Evolutionary conservation across 2,329 filamentous ascomycete genomes (phyloP).

Genomic region (Colletotrichum camelliae): DNA sequence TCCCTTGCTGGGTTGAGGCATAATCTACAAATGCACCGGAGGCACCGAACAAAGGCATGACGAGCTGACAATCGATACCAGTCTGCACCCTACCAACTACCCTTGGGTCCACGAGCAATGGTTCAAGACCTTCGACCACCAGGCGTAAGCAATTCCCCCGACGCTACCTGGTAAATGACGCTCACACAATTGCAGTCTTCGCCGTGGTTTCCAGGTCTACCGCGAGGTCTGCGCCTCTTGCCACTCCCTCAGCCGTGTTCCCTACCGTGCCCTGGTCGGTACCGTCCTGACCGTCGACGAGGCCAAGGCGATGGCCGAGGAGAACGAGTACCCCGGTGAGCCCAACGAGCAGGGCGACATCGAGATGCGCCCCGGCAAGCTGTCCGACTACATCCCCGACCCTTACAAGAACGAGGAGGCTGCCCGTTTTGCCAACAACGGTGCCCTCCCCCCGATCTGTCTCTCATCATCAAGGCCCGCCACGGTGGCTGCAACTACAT

Average conservation of each 20-base stretch:
- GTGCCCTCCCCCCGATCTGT: slow-evolving; percentile 98
- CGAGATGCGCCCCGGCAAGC: slow-evolving; percentile 97
- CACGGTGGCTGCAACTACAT: slow-evolving; percentile 99
- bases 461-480: slow-evolving; percentile 94
- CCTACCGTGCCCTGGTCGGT: slow-evolving; percentile 92
- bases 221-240: slow-evolving; percentile 97
- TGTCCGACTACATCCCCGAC: slow-evolving; percentile 92
- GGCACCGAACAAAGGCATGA: slow-evolving; percentile 2
- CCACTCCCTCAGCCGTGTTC: slow-evolving; percentile 94
- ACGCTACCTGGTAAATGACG: not conserved
- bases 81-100: slow-evolving; percentile 89
- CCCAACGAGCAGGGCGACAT: slow-evolving; percentile 98
- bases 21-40: slow-evolving; percentile 14
- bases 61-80: slow-evolving; percentile 41
- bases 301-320: slow-evolving; percentile 95
- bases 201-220: slow-evolving; percentile 99
- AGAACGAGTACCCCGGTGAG: slow-evolving; percentile 98
- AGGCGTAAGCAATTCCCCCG: slow-evolving; percentile 70
- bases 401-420: slow-evolving; percentile 99
- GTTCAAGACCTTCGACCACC: slow-evolving; percentile 96
- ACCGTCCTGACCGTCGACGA: slow-evolving; percentile 94
- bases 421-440: slow-evolving; percentile 96
- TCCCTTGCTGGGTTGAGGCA: slow-evolving; percentile 20
- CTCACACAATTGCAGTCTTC: slow-evolving; percentile 68
- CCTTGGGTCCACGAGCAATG: slow-evolving; percentile 95